Base-by-base conservation (phyloP, 2,329 filamentous ascomycete genomes). In the Stemphylium vesicarium region DNA sequence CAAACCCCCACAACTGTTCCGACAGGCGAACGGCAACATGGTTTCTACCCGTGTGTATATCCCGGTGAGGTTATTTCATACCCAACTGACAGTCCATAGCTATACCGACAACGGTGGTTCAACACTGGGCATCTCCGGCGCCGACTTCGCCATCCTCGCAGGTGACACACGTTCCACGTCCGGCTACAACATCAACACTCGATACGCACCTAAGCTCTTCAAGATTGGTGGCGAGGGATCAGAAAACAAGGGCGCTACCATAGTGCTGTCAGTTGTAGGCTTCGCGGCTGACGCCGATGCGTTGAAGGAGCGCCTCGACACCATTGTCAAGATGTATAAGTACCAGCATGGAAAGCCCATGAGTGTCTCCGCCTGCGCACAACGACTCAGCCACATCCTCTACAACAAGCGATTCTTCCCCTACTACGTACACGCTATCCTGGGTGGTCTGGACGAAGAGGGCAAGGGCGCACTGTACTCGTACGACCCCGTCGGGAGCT, bases 401-500 rank as follows among this genome's bases (percentile, higher is more conserved):
- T 99, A 99, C 82, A 84, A 88, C 78, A 98, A 98, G 82, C 91
- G 95, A 43, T 99, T 99, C 83, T 99, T 99, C 83, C 95, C 95
- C 18, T 99, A 96, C 85, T 99, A 99, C 78, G 91, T 96, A 54
- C 88, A 94, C 71, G 94, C 94, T 29, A 98, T 99, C 76, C 83
- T 99, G 41, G 95, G 90, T 41, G 95, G 95, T 16, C 80, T 99
- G 59, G 96, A 99, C 70, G 95, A 98, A 80, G 88, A 98, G 60
- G 95, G 95, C 67, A 90, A 88, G 77, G 96, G 95, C 55, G 94
- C 94, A 49, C 84, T 99, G 58, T 99, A 97, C 84, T 95, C 90
- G 62, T 99, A 99, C 80, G 95, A 99, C 75, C 95, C 95, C 1
- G 95, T 99, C 37, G 95, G 95, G 66, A 96, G 91, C 75, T 99